These are phyloP conservation scores for Lipomyces oligophaga DNA, from an alignment of 805 yeast species.

Conservation along the genomic window DNA sequence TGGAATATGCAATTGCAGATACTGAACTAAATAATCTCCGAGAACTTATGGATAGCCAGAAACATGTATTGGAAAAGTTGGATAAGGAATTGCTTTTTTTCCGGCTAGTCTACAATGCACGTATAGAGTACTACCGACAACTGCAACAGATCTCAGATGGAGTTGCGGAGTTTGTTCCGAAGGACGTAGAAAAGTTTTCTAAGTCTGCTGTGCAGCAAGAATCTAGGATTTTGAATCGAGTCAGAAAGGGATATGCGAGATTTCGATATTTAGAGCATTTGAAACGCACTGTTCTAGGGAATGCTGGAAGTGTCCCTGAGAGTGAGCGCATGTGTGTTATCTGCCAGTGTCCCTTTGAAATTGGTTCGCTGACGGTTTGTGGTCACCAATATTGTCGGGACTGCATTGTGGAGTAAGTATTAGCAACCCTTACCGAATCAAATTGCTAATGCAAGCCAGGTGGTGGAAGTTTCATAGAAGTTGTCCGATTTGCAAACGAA, in stretches of 20 bases:
- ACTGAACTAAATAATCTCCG: constrained; percentile 9
- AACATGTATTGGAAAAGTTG: constrained; percentile 41
- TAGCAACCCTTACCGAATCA: background rate
- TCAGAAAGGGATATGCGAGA: constrained; percentile 40
- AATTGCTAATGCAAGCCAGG: constrained; percentile 1
- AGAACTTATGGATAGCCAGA: constrained; percentile 39
- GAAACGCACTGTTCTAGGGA: constrained; percentile 28
- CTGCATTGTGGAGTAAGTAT: constrained; percentile 55
- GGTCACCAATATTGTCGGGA: constrained; percentile 88
- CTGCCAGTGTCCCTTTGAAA: constrained; percentile 64
- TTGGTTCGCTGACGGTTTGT: constrained; percentile 82
- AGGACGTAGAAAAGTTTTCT: constrained; percentile 32
- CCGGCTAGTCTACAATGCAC: constrained; percentile 69
- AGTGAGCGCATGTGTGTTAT: constrained; percentile 64
- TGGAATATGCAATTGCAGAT: constrained; percentile 12
- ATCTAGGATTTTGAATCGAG: constrained; percentile 15
- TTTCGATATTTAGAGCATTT: constrained; percentile 50
- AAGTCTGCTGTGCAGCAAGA: constrained; percentile 29
- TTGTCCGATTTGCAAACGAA: constrained; percentile 81
- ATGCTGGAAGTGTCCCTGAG: constrained; percentile 34
- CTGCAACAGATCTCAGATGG: constrained; percentile 84
- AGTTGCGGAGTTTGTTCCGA: constrained; percentile 50
- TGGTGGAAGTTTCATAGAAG: constrained; percentile 59
- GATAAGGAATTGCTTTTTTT: constrained; percentile 50
- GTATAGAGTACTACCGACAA: constrained; percentile 76